phyloP scores from a whole-genome alignment of 2,329 filamentous ascomycete species.

The Pseudogymnoascus sp. region DNA sequence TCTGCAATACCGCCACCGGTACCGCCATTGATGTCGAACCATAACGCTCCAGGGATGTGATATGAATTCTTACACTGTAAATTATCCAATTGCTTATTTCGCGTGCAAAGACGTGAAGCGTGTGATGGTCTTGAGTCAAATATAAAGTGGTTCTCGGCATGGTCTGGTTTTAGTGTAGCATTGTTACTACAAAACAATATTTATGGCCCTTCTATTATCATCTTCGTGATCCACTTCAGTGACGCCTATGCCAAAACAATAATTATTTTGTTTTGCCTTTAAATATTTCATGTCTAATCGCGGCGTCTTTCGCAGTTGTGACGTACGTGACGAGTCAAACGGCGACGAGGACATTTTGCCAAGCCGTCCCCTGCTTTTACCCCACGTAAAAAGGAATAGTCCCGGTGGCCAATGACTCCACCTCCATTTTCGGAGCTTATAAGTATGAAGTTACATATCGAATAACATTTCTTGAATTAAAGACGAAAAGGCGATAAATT shows the following conservation, averaged over 20 bases:
- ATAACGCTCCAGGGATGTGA: conserved; percentile 10
- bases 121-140: background rate
- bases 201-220: background rate
- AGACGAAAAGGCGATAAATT: conserved; percentile 3
- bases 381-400: conserved; percentile 8
- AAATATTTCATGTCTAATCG: background rate
- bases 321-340: conserved; percentile 6
- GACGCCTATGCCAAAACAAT: background rate
- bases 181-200: background rate
- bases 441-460: conserved; percentile 5
- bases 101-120: background rate
- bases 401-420: conserved; percentile 7
- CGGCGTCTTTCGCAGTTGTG: background rate
- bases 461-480: background rate
- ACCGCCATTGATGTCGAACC: conserved; percentile 3
- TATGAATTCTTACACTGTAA: conserved; percentile 9
- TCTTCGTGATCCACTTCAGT: background rate
- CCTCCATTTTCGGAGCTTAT: conserved; percentile 9
- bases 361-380: conserved; percentile 4
- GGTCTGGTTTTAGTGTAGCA: background rate
- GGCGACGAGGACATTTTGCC: background rate
- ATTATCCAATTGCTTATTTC: background rate
- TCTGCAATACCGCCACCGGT: conserved; percentile 17
- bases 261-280: conserved; percentile 1
- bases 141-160: background rate